Conservation (phyloP, 148 eudicot species). For the Polygonum aviculare region DNA sequence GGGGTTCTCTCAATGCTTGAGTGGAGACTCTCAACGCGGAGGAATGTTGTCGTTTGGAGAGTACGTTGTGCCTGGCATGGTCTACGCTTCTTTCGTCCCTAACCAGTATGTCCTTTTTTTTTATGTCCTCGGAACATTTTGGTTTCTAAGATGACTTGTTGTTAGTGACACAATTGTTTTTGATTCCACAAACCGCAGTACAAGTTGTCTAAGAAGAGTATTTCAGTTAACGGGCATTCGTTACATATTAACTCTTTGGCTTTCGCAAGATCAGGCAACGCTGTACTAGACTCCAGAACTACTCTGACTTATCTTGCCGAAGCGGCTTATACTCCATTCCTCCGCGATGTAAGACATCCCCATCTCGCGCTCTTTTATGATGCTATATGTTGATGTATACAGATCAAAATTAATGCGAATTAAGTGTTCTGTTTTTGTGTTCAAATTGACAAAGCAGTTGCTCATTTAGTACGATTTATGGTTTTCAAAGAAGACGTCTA, state of each 20-base stretch:
- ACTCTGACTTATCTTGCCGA: slow-evolving; percentile 91
- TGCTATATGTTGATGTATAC: neutral
- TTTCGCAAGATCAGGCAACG: slow-evolving; percentile 51
- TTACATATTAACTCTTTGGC: slow-evolving; percentile 54
- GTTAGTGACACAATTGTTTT: neutral
- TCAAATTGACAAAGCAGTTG: slow-evolving; percentile 49
- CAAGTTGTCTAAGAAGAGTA: slow-evolving; percentile 72
- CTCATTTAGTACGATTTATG: slow-evolving; percentile 54
- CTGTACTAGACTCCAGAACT: slow-evolving; percentile 86
- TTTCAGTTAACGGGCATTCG: slow-evolving; percentile 61
- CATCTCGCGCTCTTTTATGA: neutral
- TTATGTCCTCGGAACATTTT: neutral
- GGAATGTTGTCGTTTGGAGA: slow-evolving; percentile 83
- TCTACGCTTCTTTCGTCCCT: slow-evolving; percentile 60
- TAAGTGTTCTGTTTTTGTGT: neutral
- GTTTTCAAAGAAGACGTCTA: slow-evolving; percentile 58
- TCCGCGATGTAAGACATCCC: slow-evolving; percentile 53
- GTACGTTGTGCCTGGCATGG: slow-evolving; percentile 88
- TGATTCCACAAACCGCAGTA: slow-evolving; percentile 71
- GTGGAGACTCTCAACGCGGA: slow-evolving; percentile 47
- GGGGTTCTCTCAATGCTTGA: slow-evolving; percentile 28
- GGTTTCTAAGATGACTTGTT: neutral
- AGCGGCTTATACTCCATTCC: slow-evolving; percentile 78
- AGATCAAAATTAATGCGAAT: neutral
- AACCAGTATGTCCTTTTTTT: slow-evolving; percentile 56